These are phyloP conservation scores for Salvia splendens DNA, from an alignment of 257 asterid species.

Conservation along the genomic window DNA sequence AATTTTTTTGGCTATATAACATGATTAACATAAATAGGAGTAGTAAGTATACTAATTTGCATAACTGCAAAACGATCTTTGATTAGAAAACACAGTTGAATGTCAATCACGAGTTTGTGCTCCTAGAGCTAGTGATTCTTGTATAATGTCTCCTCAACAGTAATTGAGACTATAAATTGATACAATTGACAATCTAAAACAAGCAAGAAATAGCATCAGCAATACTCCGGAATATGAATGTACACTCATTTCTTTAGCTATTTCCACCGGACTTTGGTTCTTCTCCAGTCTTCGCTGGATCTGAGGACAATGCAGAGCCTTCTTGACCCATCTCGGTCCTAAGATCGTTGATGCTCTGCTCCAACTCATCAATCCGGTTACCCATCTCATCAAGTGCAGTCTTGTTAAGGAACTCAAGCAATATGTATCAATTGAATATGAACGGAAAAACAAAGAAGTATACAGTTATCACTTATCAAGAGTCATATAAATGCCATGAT, in stretches of 20 bases:
- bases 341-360: conserved; percentile 88
- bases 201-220: conserved; percentile 23
- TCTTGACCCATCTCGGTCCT: conserved; percentile 89
- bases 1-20: too few relatives aligned
- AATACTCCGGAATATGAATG: not conserved
- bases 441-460: not conserved
- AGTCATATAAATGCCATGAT: not conserved
- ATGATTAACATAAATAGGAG: too few relatives aligned
- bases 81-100: not conserved
- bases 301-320: conserved; percentile 62
- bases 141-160: not conserved
- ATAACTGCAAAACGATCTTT: not conserved
- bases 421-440: not conserved
- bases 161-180: not conserved
- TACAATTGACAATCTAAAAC: conserved; percentile 17
- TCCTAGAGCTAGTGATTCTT: conserved; percentile 23
- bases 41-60: not conserved
- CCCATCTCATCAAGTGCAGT: conserved; percentile 76
- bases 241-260: conserved; percentile 34
- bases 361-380: conserved; percentile 78
- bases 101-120: conserved; percentile 15
- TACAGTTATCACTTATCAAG: not conserved
- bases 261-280: conserved; percentile 59
- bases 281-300: conserved; percentile 47
- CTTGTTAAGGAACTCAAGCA: conserved; percentile 50